Evolutionary conservation across 345 rosid genomes (phyloP).

Genomic region (Euphorbia pulcherrima): DNA sequence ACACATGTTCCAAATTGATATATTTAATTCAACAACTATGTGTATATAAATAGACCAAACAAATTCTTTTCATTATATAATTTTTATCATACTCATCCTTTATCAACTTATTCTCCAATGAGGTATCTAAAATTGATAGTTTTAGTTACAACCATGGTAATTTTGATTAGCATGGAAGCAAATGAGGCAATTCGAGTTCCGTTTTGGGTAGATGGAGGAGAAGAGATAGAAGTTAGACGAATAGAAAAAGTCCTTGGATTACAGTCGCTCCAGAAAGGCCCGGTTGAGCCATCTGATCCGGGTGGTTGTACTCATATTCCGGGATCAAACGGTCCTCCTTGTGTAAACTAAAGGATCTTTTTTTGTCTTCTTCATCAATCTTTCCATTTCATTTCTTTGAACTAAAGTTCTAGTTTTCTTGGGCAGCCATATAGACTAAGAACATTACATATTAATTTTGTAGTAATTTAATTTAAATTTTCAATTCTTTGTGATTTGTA

Average conservation of each 20-base stretch:
- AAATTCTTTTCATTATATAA: too few species aligned
- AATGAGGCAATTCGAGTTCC: not conserved
- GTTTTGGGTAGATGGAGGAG: not conserved
- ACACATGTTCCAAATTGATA: not conserved
- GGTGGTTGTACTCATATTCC: slow-evolving; percentile 1
- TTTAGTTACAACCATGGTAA: not conserved
- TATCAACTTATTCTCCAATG: not conserved
- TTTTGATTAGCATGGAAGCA: not conserved
- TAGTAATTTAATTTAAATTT: too few species aligned
- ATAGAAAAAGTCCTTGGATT: not conserved
- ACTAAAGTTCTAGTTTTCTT: too few species aligned
- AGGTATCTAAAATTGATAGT: not conserved
- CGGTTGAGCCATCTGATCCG: not conserved
- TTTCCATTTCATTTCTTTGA: too few species aligned
- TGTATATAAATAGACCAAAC: not conserved
- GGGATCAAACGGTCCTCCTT: not conserved
- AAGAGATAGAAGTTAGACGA: not conserved
- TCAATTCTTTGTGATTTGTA: too few species aligned
- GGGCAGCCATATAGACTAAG: too few species aligned
- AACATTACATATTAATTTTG: too few species aligned
- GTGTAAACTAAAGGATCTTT: not conserved
- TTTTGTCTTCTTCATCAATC: too few species aligned
- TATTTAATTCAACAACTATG: not conserved
- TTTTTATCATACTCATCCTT: not conserved
- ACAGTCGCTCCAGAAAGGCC: not conserved